Evolutionary conservation across 2,329 filamentous ascomycete species (phyloP).

Genomic region (Elsinoe ampelina): DNA sequence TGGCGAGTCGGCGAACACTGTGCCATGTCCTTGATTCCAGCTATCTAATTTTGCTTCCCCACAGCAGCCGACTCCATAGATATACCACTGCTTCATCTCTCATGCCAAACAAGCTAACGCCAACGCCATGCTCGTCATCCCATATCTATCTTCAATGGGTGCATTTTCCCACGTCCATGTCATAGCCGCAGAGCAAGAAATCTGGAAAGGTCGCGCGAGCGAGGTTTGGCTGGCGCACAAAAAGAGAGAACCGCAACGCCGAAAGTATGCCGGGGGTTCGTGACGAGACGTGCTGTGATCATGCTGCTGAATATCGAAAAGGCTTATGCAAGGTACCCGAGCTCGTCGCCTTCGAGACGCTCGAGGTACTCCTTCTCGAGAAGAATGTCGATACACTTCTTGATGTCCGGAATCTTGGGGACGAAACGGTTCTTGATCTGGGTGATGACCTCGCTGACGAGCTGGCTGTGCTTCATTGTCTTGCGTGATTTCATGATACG

Average conservation of each 20-base stretch:
- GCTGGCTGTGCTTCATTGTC: slow-evolving; percentile 93
- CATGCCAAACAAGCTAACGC: not conserved
- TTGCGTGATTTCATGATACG: slow-evolving; percentile 99
- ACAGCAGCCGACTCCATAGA: not conserved
- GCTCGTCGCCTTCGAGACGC: slow-evolving; percentile 84
- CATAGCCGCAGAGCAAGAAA: not conserved
- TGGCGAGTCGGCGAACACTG: no score
- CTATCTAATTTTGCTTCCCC: not conserved
- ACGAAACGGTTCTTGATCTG: slow-evolving; percentile 91
- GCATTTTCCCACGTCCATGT: slow-evolving; percentile 13
- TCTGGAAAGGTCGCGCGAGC: slow-evolving; percentile 2
- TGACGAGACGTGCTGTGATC: not conserved
- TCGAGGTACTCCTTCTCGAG: slow-evolving; percentile 99
- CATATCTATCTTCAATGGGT: slow-evolving; percentile 4
- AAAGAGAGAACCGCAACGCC: slow-evolving; percentile 8
- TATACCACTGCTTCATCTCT: not conserved
- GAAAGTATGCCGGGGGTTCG: not conserved
- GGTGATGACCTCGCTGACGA: slow-evolving; percentile 90
- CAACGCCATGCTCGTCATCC: slow-evolving; percentile 14
- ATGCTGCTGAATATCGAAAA: not conserved
- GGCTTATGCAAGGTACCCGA: slow-evolving; percentile 77
- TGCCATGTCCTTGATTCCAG: not conserved
- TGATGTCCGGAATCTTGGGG: slow-evolving; percentile 90
- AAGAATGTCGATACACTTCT: slow-evolving; percentile 98
- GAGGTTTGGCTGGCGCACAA: not conserved